A percentile compares a stretch with the other conserved stretches of the same genome.
phyloP scores from a whole-genome alignment of 1,284 basidiomycete species.

The Pseudozyma thailandica region DNA sequence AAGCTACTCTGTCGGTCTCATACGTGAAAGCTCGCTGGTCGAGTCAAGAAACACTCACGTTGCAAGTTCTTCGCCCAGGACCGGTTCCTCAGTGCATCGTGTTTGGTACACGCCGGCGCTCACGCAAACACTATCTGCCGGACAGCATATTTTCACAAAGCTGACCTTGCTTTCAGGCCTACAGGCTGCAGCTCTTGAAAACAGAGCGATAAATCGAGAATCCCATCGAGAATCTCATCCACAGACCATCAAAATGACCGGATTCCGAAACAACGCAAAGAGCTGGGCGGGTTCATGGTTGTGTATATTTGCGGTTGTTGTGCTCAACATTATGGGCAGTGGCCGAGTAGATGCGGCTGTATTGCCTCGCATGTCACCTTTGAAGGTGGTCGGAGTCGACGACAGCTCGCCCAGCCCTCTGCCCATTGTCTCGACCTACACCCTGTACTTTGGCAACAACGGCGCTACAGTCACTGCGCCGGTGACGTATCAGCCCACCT shows the following conservation, averaged over 20 bases:
- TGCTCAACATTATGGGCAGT: background rate
- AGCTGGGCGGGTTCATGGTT: conserved; percentile 5
- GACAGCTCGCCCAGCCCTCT: conserved; percentile 6
- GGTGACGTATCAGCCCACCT: background rate
- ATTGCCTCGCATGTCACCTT: conserved; percentile 10
- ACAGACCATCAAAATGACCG: conserved; percentile 8
- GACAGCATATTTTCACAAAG: too few species aligned
- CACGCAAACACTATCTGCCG: background rate
- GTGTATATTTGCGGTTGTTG: conserved; percentile 3
- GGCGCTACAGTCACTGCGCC: conserved; percentile 15
- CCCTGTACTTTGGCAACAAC: conserved; percentile 22
- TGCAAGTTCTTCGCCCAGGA: background rate
- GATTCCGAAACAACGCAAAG: background rate
- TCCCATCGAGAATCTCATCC: background rate
- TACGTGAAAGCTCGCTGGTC: conserved; percentile 21
- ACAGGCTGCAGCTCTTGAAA: too few species aligned
- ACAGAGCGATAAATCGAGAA: too few species aligned
- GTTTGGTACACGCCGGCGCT: conserved; percentile 6
- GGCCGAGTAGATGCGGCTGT: conserved; percentile 8
- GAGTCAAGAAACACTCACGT: conserved; percentile 3
- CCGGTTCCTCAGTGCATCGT: conserved; percentile 7
- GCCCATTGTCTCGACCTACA: conserved; percentile 28
- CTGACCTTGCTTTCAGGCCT: too few species aligned
- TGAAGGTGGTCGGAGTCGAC: conserved; percentile 6
- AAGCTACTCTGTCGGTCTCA: background rate